These are phyloP conservation scores for Solanum lignicaule DNA, from an alignment of 257 asterid species.

Conservation along the genomic window DNA sequence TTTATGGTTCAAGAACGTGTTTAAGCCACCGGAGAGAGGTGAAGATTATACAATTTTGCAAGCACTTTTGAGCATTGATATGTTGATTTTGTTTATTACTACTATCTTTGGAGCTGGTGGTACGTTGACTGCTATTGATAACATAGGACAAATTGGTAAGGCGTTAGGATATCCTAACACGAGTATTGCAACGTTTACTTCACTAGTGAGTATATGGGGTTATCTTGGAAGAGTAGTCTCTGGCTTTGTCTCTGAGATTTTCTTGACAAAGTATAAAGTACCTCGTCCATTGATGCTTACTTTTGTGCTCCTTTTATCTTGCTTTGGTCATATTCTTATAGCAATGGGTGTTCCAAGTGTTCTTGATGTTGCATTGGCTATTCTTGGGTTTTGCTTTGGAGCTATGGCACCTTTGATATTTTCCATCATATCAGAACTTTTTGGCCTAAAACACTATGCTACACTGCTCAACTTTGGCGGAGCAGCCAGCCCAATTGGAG, in stretches of 20 bases:
- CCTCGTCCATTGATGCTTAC: slow-evolving; percentile 60
- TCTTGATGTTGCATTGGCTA: slow-evolving; percentile 55
- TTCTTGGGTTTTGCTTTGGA: slow-evolving; percentile 75
- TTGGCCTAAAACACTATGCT: slow-evolving; percentile 67
- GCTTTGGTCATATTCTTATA: slow-evolving; percentile 50
- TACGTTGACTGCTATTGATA: slow-evolving; percentile 64
- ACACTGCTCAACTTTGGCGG: slow-evolving; percentile 63
- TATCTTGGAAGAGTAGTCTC: slow-evolving; percentile 59
- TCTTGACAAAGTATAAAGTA: slow-evolving; percentile 39
- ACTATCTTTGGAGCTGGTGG: slow-evolving; percentile 79
- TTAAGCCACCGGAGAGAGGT: slow-evolving; percentile 57
- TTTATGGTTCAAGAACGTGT: slow-evolving; percentile 48
- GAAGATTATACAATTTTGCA: slow-evolving; percentile 67
- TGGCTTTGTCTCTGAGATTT: slow-evolving; percentile 50
- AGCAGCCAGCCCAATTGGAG: slow-evolving; percentile 9
- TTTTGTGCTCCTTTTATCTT: slow-evolving; percentile 26
- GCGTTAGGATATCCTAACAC: slow-evolving; percentile 51
- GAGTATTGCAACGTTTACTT: slow-evolving; percentile 53
- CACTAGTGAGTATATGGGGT: slow-evolving; percentile 77
- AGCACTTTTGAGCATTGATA: slow-evolving; percentile 55
- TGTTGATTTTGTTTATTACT: slow-evolving; percentile 44
- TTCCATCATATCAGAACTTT: slow-evolving; percentile 66
- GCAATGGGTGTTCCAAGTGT: slow-evolving; percentile 50
- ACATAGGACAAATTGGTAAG: slow-evolving; percentile 47
- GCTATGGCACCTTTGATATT: slow-evolving; percentile 74